phyloP scores from a whole-genome alignment of 2,329 filamentous ascomycete species.

The Venturia asperata region DNA sequence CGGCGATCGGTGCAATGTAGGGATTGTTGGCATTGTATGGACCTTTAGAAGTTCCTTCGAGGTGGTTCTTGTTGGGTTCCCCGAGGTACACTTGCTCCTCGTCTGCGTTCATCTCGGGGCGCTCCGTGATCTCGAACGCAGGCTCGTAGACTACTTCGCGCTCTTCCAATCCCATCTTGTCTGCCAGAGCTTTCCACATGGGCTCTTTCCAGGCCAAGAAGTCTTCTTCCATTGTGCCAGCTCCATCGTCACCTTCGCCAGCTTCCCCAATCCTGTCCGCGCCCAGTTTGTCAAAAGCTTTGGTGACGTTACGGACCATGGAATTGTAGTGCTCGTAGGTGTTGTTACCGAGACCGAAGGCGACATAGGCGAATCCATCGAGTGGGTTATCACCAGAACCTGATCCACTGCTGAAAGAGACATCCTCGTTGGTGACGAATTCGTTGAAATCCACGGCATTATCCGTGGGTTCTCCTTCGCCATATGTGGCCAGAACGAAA shows the following conservation, averaged over 20 bases:
- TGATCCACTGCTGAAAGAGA: constrained; percentile 66
- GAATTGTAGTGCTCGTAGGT: constrained; percentile 99
- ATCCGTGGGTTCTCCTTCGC: constrained; percentile 96
- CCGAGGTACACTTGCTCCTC: constrained; percentile 83
- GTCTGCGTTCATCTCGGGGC: constrained; percentile 64
- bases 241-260: constrained; percentile 94
- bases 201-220: constrained; percentile 99
- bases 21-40: constrained; percentile 97
- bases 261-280: constrained; percentile 77
- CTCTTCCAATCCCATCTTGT: constrained; percentile 84
- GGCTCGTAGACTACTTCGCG: constrained; percentile 95
- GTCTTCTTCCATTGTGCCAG: constrained; percentile 99
- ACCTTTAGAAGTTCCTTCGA: constrained; percentile 74
- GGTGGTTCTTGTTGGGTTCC: constrained; percentile 93
- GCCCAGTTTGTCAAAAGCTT: constrained; percentile 72
- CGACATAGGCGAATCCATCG: constrained; percentile 79
- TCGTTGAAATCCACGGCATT: constrained; percentile 99
- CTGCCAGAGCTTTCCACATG: constrained; percentile 84
- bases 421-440: constrained; percentile 77
- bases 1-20: constrained; percentile 86
- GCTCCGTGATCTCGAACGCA: constrained; percentile 74
- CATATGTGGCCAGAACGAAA: constrained; percentile 95
- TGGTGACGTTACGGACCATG: constrained; percentile 90
- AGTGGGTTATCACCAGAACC: constrained; percentile 62
- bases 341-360: constrained; percentile 97